Evolutionary conservation across 805 yeast species (phyloP), one percentile per base, ranked within the genome.

Genomic region (Candida dajiaensis): DNA sequence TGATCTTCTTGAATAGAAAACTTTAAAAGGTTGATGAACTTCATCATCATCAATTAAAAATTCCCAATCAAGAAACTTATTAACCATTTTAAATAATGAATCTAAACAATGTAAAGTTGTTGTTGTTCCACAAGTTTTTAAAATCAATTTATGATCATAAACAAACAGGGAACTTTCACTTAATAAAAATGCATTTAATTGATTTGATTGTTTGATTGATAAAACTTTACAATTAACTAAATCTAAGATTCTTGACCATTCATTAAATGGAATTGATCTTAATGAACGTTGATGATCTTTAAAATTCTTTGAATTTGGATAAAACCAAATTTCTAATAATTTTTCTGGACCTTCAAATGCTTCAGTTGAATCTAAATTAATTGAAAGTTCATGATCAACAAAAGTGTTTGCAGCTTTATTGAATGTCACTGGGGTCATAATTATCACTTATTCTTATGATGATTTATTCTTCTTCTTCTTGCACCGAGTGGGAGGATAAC

Each of bases 261-360:
- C 74, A 5, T 68, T 69, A 41, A 83, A 72, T 0, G 88, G 81
- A 48, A 92, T 80, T 12, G 74, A 67, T 53, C 95, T 70, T 35
- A 46, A 40, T 48, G 85, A 74, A 29, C 78, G 88, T 62, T 69
- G 71, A n/a, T 66, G 59, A 12, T 70, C 8, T 22, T 22, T 63
- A 23, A 56, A 64, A 54, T 22, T 61, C 49, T n/a, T n/a, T 37
- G 69, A 70, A 35, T 72, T 65, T 12, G 83, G 76, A 56, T 82
- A 81, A 62, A 89, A 82, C 97, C 97, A 90, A 48, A 92, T 72
- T 64, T 92, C 97, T 38, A 94, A 72, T 47, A 92, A 72, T 66
- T 92, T 94, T 66, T 92, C 98, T 28, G 99, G 98, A 7, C 99
- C 98, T 71, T 92, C 98, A 63, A 92, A 92, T 2, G 97, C 96